phyloP scores from a whole-genome alignment of 345 rosid genomes.

The Melaleuca alternifolia region DNA sequence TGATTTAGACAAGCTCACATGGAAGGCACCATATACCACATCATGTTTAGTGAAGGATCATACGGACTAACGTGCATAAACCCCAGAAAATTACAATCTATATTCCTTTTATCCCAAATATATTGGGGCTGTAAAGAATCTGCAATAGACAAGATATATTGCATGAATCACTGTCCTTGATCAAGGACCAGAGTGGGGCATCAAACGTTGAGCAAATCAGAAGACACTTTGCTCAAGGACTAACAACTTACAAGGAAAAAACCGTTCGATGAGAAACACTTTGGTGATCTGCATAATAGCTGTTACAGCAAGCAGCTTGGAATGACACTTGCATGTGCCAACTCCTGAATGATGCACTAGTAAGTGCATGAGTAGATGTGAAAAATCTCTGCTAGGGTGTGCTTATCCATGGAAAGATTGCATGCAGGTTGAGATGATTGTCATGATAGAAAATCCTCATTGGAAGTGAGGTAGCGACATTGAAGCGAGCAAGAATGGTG shows the following conservation, averaged over 20 bases:
- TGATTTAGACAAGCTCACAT: not conserved
- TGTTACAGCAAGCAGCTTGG: not conserved
- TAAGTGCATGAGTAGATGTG: not conserved
- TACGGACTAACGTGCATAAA: not conserved
- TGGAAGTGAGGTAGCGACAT: not conserved
- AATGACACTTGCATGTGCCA: not conserved
- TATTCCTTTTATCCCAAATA: not conserved
- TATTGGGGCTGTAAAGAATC: not conserved
- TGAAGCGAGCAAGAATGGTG: not conserved
- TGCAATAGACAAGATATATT: not conserved
- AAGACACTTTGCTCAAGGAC: not conserved
- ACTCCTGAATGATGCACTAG: not conserved
- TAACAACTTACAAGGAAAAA: not conserved
- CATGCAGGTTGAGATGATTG: not conserved
- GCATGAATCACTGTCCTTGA: not conserved
- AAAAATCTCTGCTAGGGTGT: not conserved
- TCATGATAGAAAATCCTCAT: not conserved
- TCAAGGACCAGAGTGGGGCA: not conserved
- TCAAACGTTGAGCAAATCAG: not conserved
- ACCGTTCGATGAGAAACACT: not conserved
- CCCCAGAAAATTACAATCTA: not conserved
- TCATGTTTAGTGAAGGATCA: not conserved
- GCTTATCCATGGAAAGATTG: not conserved
- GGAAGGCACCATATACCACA: not conserved
- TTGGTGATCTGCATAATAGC: not conserved